These are phyloP conservation scores for Solanum hybrid DNA, from an alignment of 305 asterid genomes.

Conservation along the genomic window DNA sequence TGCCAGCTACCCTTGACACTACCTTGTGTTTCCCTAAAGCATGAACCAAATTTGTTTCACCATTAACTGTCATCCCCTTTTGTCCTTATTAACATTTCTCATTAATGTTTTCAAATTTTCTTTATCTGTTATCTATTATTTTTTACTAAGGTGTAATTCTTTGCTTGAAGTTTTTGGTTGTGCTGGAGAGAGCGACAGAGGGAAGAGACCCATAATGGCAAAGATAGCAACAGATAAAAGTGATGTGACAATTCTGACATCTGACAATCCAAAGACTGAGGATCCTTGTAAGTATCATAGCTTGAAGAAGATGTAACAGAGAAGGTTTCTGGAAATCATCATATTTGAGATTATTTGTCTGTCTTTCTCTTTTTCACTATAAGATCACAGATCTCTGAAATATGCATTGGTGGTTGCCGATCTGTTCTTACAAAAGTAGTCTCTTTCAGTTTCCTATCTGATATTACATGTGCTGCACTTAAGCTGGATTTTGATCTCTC, in stretches of 20 bases:
- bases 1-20: background rate
- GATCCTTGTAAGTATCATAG: conserved; percentile 69
- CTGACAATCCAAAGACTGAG: conserved; percentile 82
- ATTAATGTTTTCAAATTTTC: background rate
- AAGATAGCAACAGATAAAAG: conserved; percentile 92
- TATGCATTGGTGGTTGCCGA: background rate
- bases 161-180: conserved; percentile 70
- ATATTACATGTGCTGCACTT: background rate
- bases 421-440: background rate
- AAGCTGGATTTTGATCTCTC: background rate
- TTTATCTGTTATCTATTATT: background rate
- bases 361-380: background rate
- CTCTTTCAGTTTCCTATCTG: background rate
- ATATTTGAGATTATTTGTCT: background rate
- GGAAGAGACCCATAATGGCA: conserved; percentile 91
- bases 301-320: background rate
- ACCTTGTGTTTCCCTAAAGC: background rate
- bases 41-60: background rate
- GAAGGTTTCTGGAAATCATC: background rate
- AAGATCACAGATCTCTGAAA: background rate
- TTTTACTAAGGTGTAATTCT: conserved; percentile 16
- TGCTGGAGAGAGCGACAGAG: conserved; percentile 75
- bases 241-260: conserved; percentile 81
- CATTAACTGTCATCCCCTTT: background rate
- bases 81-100: background rate